phyloP scores from a whole-genome alignment of 2,329 filamentous ascomycete genomes.

The Diaporthe ampelina region DNA sequence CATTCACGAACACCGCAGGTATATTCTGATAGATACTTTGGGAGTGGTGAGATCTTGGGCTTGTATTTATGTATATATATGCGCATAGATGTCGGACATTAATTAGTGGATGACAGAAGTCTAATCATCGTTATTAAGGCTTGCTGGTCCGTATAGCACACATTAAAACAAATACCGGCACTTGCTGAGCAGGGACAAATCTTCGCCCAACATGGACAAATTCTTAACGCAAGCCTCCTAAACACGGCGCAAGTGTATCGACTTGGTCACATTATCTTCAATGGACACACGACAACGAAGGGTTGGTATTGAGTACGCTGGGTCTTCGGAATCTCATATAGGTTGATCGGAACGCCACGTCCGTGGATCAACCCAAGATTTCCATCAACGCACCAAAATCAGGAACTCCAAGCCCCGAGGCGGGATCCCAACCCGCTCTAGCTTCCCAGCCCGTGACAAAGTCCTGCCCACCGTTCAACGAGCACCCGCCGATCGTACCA shows the following conservation, averaged over 20 bases:
- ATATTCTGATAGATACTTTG: too few species aligned
- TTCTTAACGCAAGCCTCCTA: too few species aligned
- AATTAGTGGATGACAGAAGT: too few species aligned
- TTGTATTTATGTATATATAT: too few species aligned
- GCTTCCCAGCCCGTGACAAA: slow-evolving; percentile 47
- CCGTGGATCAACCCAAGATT: neutral
- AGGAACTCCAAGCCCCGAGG: slow-evolving; percentile 45
- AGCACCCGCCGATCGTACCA: slow-evolving; percentile 50
- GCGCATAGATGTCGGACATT: too few species aligned
- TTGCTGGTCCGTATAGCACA: too few species aligned
- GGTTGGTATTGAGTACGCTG: neutral
- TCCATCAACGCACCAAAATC: slow-evolving; percentile 12
- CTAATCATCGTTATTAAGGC: too few species aligned
- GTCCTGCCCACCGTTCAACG: slow-evolving; percentile 39
- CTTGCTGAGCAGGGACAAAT: too few species aligned
- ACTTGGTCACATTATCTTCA: neutral
- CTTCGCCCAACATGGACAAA: too few species aligned
- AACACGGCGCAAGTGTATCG: neutral
- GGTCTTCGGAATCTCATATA: neutral
- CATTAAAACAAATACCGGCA: too few species aligned
- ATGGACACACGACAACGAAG: neutral
- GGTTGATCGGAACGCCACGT: neutral
- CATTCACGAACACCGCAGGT: too few species aligned
- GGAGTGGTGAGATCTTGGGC: too few species aligned
- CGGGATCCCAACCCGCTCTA: slow-evolving; percentile 48